Conservation (phyloP, 495 filamentous ascomycete species). For the Penicillium soppii region DNA sequence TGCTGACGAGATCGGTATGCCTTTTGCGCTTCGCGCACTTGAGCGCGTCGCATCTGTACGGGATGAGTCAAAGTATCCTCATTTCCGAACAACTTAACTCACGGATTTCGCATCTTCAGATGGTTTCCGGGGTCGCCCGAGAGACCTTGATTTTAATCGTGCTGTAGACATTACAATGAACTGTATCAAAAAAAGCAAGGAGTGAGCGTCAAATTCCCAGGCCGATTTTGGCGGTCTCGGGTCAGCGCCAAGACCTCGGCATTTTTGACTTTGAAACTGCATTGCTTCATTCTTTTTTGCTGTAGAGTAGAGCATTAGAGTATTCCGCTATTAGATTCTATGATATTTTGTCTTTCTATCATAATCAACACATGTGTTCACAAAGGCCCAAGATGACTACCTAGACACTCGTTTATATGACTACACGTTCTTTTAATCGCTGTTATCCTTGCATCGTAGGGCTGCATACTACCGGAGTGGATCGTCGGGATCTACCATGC, state of each 20-base stretch:
- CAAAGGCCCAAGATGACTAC: too few relatives aligned
- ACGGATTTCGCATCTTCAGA: neutral
- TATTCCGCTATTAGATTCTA: too few relatives aligned
- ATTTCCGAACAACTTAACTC: neutral
- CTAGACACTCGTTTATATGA: too few relatives aligned
- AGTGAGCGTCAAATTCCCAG: neutral
- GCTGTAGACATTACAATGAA: neutral
- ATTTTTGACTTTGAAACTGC: neutral
- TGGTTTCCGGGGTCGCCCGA: neutral
- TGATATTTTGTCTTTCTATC: too few relatives aligned
- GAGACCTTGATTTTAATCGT: neutral
- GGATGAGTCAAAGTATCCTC: neutral
- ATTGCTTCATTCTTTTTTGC: neutral
- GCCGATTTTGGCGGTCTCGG: too few relatives aligned
- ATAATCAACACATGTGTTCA: too few relatives aligned
- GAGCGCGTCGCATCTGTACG: constrained; percentile 12
- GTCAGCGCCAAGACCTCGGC: neutral
- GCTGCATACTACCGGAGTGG: too few relatives aligned
- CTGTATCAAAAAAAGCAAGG: neutral
- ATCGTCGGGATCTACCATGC: too few relatives aligned
- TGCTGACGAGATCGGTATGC: constrained; percentile 22
- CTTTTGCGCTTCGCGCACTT: constrained; percentile 21
- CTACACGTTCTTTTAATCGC: too few relatives aligned
- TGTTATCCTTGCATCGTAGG: too few relatives aligned
- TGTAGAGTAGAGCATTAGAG: too few relatives aligned